These are phyloP conservation scores for Yamadazyma phyllophila DNA, from an alignment of 805 yeast genomes.

Conservation along the genomic window DNA sequence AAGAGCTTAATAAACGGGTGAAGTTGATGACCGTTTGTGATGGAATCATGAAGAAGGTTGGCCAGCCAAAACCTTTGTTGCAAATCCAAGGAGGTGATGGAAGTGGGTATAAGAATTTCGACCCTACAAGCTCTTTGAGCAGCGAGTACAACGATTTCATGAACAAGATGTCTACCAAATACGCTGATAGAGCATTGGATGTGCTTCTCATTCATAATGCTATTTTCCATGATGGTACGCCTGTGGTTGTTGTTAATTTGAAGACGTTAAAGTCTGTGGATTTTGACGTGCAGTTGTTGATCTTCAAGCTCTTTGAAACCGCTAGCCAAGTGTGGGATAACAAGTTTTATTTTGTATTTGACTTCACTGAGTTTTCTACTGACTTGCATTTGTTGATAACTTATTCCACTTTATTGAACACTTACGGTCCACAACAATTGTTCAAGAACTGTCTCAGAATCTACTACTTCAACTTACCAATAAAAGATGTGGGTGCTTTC, in stretches of 20 bases:
- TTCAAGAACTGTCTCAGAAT: slow-evolving; percentile 51
- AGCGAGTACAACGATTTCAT: slow-evolving; percentile 67
- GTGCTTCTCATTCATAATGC: slow-evolving; percentile 56
- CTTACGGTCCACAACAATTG: slow-evolving; percentile 52
- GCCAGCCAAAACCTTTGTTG: slow-evolving; percentile 54
- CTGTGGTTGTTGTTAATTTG: slow-evolving; percentile 57
- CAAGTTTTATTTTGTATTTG: slow-evolving; percentile 60
- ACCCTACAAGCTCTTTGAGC: slow-evolving; percentile 33
- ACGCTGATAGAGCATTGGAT: slow-evolving; percentile 44
- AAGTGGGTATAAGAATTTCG: slow-evolving; percentile 45
- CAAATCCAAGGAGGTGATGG: slow-evolving; percentile 38
- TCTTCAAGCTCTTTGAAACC: slow-evolving; percentile 61
- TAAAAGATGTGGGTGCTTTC: slow-evolving; percentile 20
- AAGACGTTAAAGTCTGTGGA: slow-evolving; percentile 30
- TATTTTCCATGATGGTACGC: slow-evolving; percentile 70
- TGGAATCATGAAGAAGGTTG: slow-evolving; percentile 45
- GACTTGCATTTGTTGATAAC: slow-evolving; percentile 17
- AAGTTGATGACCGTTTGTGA: slow-evolving; percentile 43
- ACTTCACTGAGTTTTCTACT: slow-evolving; percentile 60
- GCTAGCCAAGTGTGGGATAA: slow-evolving; percentile 71
- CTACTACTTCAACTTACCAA: slow-evolving; percentile 51
- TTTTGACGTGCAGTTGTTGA: slow-evolving; percentile 46
- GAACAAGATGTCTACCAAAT: slow-evolving; percentile 60
- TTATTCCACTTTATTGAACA: slow-evolving; percentile 36
- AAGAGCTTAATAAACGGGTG: slow-evolving; percentile 22